Evolutionary conservation across 2,329 filamentous ascomycete genomes (phyloP).

Genomic region (Clarireedia paspali): DNA sequence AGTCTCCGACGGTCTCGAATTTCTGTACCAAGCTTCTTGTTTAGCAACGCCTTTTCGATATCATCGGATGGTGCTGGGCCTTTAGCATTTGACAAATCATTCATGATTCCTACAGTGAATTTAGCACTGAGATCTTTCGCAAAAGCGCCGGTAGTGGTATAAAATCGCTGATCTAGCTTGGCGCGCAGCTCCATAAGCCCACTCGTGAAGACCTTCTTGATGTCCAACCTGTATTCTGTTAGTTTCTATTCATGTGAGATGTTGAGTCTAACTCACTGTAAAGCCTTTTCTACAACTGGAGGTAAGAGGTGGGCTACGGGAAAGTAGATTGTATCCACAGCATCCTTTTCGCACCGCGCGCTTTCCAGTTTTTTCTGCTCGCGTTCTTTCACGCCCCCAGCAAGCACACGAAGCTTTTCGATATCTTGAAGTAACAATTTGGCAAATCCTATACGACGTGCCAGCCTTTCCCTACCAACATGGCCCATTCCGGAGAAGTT

Average conservation of each 20-base stretch:
- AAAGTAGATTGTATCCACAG: conserved; percentile 88
- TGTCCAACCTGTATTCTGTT: conserved; percentile 48
- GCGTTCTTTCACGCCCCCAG: conserved; percentile 63
- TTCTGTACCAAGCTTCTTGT: conserved; percentile 44
- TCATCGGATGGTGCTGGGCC: conserved; percentile 25
- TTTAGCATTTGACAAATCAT: conserved; percentile 17
- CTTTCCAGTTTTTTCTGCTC: conserved; percentile 73
- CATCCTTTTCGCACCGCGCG: conserved; percentile 65
- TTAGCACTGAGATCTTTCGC: conserved; percentile 47
- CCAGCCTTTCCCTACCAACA: conserved; percentile 67
- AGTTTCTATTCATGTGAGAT: conserved; percentile 29
- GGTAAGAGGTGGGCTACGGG: conserved; percentile 71
- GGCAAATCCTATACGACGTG: conserved; percentile 82
- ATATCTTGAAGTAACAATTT: conserved; percentile 69
- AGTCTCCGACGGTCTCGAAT: conserved; percentile 74
- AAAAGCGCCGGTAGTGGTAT: conserved; percentile 51
- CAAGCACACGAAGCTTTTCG: conserved; percentile 63
- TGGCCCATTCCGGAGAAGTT: conserved; percentile 95
- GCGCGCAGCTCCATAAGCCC: conserved; percentile 43
- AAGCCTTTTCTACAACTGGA: conserved; percentile 72
- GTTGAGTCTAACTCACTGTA: conserved; percentile 54
- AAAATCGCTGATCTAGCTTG: conserved; percentile 45
- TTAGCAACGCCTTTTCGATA: conserved; percentile 26
- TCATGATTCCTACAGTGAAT: conserved; percentile 42
- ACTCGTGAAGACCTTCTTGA: conserved; percentile 48